phyloP scores from a whole-genome alignment of 139 green algal genomes.

The Coelastrella sp. region DNA sequence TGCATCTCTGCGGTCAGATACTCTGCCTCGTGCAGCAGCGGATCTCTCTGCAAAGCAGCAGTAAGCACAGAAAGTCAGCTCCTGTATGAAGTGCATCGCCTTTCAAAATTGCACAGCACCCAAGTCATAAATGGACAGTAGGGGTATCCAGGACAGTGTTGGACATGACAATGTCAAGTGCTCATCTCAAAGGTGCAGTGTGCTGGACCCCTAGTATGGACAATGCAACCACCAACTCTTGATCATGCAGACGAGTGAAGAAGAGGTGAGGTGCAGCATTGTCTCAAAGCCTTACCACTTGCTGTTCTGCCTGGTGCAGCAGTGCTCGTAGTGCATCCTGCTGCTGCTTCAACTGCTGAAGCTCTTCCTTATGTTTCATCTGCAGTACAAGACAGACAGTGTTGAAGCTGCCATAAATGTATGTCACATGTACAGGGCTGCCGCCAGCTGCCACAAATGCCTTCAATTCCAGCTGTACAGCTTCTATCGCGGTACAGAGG shows the following conservation, averaged over 20 bases:
- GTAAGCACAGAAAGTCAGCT: not conserved
- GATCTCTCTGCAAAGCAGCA: not conserved
- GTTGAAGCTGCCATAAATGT: no score
- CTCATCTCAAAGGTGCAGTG: not conserved
- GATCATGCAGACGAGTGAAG: no score
- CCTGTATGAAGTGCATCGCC: not conserved
- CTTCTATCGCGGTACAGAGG: no score
- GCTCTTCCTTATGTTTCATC: slow-evolving; percentile 4
- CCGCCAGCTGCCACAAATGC: no score
- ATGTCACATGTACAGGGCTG: no score
- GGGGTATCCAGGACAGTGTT: no score
- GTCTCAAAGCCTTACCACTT: not conserved
- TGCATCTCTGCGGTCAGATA: slow-evolving; percentile 1
- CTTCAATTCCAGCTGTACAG: no score
- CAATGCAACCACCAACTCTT: no score
- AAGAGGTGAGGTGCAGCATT: not conserved
- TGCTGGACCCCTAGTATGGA: no score
- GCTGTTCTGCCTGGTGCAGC: slow-evolving; percentile 22
- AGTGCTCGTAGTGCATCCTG: not conserved
- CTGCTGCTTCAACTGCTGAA: slow-evolving; percentile 23
- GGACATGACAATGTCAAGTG: no score
- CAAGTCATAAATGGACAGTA: no score
- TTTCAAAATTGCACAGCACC: no score
- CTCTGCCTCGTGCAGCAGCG: slow-evolving; percentile 3
- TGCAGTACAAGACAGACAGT: not conserved